A percentile compares a stretch with the other conserved stretches of the same genome.
These are phyloP conservation scores for Morella rubra DNA, from an alignment of 306 rosid species.

Conservation along the genomic window DNA sequence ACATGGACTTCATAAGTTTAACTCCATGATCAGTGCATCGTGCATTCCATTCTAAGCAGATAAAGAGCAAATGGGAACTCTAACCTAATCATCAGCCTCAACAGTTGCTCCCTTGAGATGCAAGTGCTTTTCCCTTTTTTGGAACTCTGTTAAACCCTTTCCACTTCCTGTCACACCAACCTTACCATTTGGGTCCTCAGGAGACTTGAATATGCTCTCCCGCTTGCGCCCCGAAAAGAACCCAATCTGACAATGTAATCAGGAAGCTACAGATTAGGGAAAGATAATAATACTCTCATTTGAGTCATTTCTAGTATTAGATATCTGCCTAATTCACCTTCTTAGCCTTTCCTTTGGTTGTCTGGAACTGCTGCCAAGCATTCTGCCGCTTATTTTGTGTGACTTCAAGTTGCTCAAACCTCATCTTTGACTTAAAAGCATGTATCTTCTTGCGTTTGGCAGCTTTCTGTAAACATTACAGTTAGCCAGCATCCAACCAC, in stretches of 20 bases:
- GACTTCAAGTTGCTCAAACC: conserved; percentile 96
- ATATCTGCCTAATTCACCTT: conserved; percentile 51
- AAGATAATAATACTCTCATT: not conserved
- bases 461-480: conserved; percentile 55
- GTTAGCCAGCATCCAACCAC: conserved; percentile 30
- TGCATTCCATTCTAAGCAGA: not conserved
- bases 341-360: conserved; percentile 90
- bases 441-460: conserved; percentile 95
- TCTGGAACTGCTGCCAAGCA: conserved; percentile 99
- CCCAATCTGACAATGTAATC: conserved; percentile 57
- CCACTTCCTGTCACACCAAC: conserved; percentile 99
- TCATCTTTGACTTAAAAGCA: conserved; percentile 92
- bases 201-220: conserved; percentile 98
- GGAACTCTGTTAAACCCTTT: conserved; percentile 96
- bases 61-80: not conserved
- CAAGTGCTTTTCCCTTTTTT: conserved; percentile 92
- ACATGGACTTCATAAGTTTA: not conserved
- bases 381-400: conserved; percentile 96
- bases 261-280: conserved; percentile 1
- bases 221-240: conserved; percentile 89
- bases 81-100: conserved; percentile 73
- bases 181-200: conserved; percentile 90
- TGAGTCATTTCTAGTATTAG: too few species aligned
- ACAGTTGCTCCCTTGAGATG: conserved; percentile 86
- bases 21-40: not conserved